These are phyloP conservation scores for Euphorbia peplus DNA, from an alignment of 345 rosid genomes.

Conservation along the genomic window DNA sequence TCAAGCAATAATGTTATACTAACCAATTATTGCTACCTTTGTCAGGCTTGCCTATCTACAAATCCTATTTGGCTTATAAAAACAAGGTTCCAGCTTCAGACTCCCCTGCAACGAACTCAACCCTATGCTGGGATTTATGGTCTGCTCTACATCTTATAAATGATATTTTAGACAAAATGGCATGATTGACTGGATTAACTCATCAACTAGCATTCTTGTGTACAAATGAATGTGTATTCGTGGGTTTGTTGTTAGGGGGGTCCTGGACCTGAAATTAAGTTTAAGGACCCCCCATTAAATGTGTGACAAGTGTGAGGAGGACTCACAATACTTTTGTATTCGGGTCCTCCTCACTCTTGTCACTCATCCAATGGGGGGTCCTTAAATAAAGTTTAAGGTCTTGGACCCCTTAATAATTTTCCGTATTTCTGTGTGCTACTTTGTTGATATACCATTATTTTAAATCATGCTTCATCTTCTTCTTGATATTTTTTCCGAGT, in stretches of 20 bases:
- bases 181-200: background rate
- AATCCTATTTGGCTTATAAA: constrained; percentile 94
- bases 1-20: background rate
- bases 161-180: background rate
- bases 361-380: too few species aligned
- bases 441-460: background rate
- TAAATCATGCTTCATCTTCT: background rate
- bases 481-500: background rate
- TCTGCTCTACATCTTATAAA: constrained; percentile 42
- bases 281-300: too few species aligned
- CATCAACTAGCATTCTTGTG: background rate
- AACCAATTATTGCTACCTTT: background rate
- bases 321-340: too few species aligned
- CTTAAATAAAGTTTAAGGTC: too few species aligned
- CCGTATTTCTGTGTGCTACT: too few species aligned
- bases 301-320: too few species aligned
- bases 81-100: constrained; percentile 94
- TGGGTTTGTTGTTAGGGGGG: too few species aligned
- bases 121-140: constrained; percentile 79
- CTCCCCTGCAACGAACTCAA: constrained; percentile 71
- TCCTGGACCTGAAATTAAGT: too few species aligned
- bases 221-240: too few species aligned
- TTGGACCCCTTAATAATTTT: too few species aligned
- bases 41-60: constrained; percentile 81
- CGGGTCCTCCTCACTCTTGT: too few species aligned